Percentiles rank a stretch among this genome's conserved stretches.
Conservation (phyloP, 352 stramenopile species). For the Globisporangium parvum region DNA sequence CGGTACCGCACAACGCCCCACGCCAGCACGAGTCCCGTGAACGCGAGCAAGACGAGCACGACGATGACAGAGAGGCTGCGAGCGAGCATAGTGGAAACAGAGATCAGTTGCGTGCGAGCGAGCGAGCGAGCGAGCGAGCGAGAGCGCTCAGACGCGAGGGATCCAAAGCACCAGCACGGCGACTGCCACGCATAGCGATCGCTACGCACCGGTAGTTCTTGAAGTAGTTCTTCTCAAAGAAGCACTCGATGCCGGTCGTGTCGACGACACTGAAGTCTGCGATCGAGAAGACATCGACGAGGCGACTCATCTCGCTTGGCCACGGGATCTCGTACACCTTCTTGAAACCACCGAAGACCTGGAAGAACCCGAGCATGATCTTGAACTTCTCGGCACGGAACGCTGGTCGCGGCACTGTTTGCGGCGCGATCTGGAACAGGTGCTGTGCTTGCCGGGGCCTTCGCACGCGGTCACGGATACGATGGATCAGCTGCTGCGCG, state of each 20-base stretch:
- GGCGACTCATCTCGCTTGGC: conserved; percentile 42
- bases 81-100: background rate
- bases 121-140: no score
- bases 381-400: conserved; percentile 72
- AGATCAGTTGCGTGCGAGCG: background rate
- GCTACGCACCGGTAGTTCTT: conserved; percentile 37
- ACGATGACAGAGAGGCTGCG: conserved; percentile 34
- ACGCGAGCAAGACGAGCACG: conserved; percentile 31
- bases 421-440: conserved; percentile 40
- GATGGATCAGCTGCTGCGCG: conserved; percentile 10
- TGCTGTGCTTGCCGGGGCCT: background rate
- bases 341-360: conserved; percentile 71
- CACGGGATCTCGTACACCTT: conserved; percentile 69
- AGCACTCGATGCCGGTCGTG: conserved; percentile 59
- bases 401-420: conserved; percentile 13
- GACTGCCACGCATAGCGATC: background rate
- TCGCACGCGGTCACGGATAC: conserved; percentile 5
- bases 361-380: conserved; percentile 73
- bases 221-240: conserved; percentile 62
- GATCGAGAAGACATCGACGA: conserved; percentile 67
- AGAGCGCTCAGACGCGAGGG: background rate
- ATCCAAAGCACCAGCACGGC: no score
- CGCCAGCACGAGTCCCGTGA: conserved; percentile 27
- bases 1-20: conserved; percentile 57
- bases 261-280: conserved; percentile 66